phyloP scores from a whole-genome alignment of 1,284 basidiomycete species.

The Malassezia japonica region DNA sequence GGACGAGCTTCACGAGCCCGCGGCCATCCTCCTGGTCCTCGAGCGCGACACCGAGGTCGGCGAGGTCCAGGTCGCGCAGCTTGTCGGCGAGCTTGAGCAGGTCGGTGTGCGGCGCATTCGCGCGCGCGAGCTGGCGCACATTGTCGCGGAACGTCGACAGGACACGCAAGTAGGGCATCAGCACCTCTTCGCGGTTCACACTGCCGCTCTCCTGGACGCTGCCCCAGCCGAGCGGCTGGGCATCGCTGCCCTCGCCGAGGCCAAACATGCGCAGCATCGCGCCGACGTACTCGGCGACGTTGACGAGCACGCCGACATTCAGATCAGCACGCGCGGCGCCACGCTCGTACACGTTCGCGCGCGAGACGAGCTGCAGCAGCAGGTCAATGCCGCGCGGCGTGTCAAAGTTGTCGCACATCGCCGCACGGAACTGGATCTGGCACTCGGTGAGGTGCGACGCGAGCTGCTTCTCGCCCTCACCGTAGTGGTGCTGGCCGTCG shows the following conservation, averaged over 20 bases:
- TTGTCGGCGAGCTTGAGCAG: slow-evolving; percentile 56
- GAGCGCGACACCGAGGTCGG: slow-evolving; percentile 84
- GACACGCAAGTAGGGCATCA: slow-evolving; percentile 79
- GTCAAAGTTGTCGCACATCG: slow-evolving; percentile 95
- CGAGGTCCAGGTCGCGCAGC: slow-evolving; percentile 78
- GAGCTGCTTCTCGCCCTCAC: slow-evolving; percentile 29
- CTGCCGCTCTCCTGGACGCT: slow-evolving; percentile 19
- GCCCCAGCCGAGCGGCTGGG: slow-evolving; percentile 40
- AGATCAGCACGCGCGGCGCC: slow-evolving; percentile 48
- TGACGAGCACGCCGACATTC: slow-evolving; percentile 65
- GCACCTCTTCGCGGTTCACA: slow-evolving; percentile 63
- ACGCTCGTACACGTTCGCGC: slow-evolving; percentile 75
- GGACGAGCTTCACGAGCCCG: slow-evolving; percentile 75
- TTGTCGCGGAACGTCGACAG: slow-evolving; percentile 86
- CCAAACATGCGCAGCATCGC: slow-evolving; percentile 91
- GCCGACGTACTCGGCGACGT: slow-evolving; percentile 73
- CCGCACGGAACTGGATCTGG: slow-evolving; percentile 71
- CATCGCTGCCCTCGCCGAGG: slow-evolving; percentile 63
- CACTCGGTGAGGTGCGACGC: slow-evolving; percentile 60
- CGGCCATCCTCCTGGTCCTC: slow-evolving; percentile 83
- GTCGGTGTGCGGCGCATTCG: slow-evolving; percentile 27
- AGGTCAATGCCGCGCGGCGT: slow-evolving; percentile 72
- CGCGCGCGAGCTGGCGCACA: slow-evolving; percentile 71
- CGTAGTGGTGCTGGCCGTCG: slow-evolving; percentile 51
- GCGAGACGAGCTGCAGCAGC: slow-evolving; percentile 73